phyloP scores from a whole-genome alignment of 140 eudicot genomes.

The Cichorium intybus region DNA sequence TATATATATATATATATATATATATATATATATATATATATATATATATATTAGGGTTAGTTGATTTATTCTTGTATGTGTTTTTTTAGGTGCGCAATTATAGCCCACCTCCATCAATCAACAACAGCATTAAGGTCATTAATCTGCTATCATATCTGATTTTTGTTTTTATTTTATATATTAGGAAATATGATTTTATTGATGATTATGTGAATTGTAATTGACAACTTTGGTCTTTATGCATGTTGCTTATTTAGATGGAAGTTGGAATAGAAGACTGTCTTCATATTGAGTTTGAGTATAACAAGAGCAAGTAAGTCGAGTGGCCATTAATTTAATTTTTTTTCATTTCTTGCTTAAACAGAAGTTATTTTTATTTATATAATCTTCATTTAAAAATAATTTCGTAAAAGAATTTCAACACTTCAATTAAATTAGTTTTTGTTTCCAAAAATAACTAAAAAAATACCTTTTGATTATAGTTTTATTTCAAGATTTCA shows the following conservation, averaged over 20 bases:
- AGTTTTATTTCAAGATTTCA: no score
- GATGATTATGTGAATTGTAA: background rate
- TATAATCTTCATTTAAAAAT: no score
- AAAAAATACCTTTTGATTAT: no score
- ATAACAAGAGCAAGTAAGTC: constrained; percentile 85
- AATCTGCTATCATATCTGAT: constrained; percentile 6
- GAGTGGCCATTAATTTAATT: no score
- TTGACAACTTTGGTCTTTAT: background rate
- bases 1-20: no score
- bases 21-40: no score
- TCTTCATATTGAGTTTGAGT: constrained; percentile 97
- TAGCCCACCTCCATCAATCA: constrained; percentile 78
- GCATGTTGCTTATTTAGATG: constrained; percentile 44
- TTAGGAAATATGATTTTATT: constrained; percentile 1
- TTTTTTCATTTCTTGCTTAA: no score
- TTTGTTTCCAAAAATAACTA: no score
- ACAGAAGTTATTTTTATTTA: no score
- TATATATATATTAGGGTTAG: background rate
- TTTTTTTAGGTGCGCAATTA: constrained; percentile 79
- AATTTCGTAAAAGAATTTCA: no score
- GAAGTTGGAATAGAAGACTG: constrained; percentile 99
- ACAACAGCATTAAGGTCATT: constrained; percentile 93
- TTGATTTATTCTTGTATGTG: background rate
- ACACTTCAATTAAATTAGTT: background rate
- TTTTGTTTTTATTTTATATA: background rate